These are phyloP conservation scores for Boletus barrowsii DNA, from an alignment of 768 basidiomycete species.

Conservation along the genomic window DNA sequence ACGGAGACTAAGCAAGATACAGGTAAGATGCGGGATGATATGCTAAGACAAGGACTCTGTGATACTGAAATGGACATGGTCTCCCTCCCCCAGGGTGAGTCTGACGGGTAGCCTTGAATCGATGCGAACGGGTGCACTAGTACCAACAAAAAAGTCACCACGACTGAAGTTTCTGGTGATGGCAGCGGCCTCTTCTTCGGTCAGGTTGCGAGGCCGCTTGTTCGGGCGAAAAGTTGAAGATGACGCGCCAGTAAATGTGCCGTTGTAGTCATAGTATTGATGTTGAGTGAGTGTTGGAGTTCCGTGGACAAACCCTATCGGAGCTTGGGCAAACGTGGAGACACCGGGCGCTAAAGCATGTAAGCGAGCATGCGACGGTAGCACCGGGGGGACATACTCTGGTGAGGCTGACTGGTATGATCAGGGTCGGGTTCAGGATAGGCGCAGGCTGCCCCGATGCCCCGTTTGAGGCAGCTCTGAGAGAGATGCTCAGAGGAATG, in stretches of 20 bases:
- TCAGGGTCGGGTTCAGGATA: slow-evolving; percentile 77
- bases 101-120: slow-evolving; percentile 78
- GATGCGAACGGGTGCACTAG: slow-evolving; percentile 77
- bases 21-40: slow-evolving; percentile 12
- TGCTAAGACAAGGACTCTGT: slow-evolving; percentile 46
- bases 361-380: slow-evolving; percentile 6
- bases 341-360: slow-evolving; percentile 30
- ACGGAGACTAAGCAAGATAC: slow-evolving; percentile 16
- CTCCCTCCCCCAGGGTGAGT: slow-evolving; percentile 77
- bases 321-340: slow-evolving; percentile 36
- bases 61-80: slow-evolving; percentile 70
- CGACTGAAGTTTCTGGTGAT: slow-evolving; percentile 80
- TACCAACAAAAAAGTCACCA: slow-evolving; percentile 81
- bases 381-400: slow-evolving; percentile 17
- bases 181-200: slow-evolving; percentile 79
- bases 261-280: slow-evolving; percentile 75
- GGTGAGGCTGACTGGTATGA: slow-evolving; percentile 37
- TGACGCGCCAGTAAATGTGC: slow-evolving; percentile 63
- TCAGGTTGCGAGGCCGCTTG: slow-evolving; percentile 76
- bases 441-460: slow-evolving; percentile 63
- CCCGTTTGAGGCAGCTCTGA: slow-evolving; percentile 81
- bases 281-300: slow-evolving; percentile 54
- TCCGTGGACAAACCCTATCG: slow-evolving; percentile 38
- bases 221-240: slow-evolving; percentile 76
- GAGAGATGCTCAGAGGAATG: slow-evolving; percentile 1